phyloP scores from a whole-genome alignment of 2,329 filamentous ascomycete genomes.

The Ophioceras dolichostomum region DNA sequence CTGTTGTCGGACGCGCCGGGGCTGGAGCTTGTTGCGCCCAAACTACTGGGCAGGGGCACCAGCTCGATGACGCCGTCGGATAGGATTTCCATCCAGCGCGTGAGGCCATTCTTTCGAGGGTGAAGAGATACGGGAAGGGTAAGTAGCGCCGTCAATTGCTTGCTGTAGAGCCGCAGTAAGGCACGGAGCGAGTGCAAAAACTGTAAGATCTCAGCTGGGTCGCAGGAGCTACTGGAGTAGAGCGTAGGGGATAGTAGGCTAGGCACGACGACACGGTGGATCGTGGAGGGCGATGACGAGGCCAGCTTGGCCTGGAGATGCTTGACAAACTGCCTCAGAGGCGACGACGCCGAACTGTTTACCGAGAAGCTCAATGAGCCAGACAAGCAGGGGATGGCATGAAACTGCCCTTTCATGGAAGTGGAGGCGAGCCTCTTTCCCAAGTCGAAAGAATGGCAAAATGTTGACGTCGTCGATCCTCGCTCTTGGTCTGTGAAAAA shows the following conservation, averaged over 20 bases:
- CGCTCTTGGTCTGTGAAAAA: no score
- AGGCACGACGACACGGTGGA: conserved; percentile 80
- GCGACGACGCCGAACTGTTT: conserved; percentile 22
- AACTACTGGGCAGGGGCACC: conserved; percentile 52
- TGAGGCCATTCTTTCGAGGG: conserved; percentile 61
- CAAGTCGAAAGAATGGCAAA: conserved; percentile 65
- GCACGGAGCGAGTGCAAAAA: conserved; percentile 72
- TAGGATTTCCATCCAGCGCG: conserved; percentile 76
- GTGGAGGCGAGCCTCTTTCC: conserved; percentile 45
- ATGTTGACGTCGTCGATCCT: conserved; percentile 30
- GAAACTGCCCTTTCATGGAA: conserved; percentile 36
- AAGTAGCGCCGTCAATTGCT: conserved; percentile 57
- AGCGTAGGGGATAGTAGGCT: conserved; percentile 75
- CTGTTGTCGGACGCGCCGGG: conserved; percentile 38
- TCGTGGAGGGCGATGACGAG: conserved; percentile 41
- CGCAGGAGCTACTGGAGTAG: conserved; percentile 57
- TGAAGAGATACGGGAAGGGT: conserved; percentile 73
- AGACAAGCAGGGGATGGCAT: conserved; percentile 37
- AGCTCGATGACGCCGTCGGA: conserved; percentile 68
- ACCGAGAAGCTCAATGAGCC: conserved; percentile 20
- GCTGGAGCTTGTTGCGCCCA: conserved; percentile 20
- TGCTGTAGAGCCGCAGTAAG: conserved; percentile 55
- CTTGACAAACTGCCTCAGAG: conserved; percentile 53
- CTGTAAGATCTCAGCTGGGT: conserved; percentile 62
- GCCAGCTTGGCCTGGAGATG: conserved; percentile 43